Evolutionary conservation across 2,329 filamentous ascomycete species (phyloP).

Genomic region (Phaeosphaeriaceae sp.): DNA sequence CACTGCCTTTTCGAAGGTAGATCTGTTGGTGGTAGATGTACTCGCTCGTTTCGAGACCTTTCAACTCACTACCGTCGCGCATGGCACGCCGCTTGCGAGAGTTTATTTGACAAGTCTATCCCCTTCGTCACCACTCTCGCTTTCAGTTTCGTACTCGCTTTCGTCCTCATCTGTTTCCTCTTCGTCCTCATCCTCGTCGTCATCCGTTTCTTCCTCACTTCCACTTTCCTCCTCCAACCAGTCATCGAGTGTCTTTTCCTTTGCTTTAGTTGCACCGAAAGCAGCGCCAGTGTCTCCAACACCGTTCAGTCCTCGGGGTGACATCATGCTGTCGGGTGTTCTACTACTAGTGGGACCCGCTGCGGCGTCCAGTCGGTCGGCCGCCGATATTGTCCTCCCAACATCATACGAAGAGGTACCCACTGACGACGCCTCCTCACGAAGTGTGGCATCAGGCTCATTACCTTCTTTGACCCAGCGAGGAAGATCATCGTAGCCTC

Average conservation of each 20-base stretch:
- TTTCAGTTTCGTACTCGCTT: conserved; percentile 49
- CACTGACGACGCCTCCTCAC: conserved; percentile 59
- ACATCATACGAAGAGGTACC: conserved; percentile 41
- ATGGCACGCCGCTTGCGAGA: no score
- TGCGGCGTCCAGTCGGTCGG: conserved; percentile 69
- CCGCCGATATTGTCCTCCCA: conserved; percentile 61
- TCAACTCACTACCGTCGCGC: no score
- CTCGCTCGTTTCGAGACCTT: no score
- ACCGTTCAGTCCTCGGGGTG: conserved; percentile 59
- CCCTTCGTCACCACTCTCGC: conserved; percentile 4
- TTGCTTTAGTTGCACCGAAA: conserved; percentile 18
- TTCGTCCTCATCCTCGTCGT: conserved; percentile 63
- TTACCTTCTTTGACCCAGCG: conserved; percentile 82
- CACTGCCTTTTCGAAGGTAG: no score
- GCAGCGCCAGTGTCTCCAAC: conserved; percentile 29
- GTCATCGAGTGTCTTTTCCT: conserved; percentile 86
- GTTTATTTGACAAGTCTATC: conserved; percentile 46
- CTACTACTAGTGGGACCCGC: conserved; percentile 45
- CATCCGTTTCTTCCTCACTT: conserved; percentile 58
- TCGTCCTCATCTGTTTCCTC: conserved; percentile 58
- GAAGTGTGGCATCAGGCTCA: conserved; percentile 78
- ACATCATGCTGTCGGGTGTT: conserved; percentile 44
- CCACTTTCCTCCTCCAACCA: conserved; percentile 75
- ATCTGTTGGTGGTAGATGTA: no score
- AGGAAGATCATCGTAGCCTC: conserved; percentile 82